Evolutionary conservation across 805 yeast genomes (phyloP), one percentile per base, ranked within the genome.

Genomic region (Kregervanrija delftensis): DNA sequence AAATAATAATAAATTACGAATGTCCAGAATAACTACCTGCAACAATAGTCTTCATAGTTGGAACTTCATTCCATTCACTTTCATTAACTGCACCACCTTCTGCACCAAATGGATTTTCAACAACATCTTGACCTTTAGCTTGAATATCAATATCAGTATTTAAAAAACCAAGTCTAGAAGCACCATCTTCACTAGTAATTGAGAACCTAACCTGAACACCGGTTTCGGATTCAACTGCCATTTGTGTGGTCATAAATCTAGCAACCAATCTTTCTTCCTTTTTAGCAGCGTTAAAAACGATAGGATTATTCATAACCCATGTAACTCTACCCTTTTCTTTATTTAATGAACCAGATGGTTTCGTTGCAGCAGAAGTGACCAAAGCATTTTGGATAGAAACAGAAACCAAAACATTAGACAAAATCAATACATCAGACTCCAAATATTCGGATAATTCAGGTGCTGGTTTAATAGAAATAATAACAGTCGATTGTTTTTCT

Each of bases 321-420:
- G 93, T 83, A 46, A 93, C 82, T 64, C 97, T 77, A 53, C 79
- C 83, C 58, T 79, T 81, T 42, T 89, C 97, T 57, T 79, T 83
- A 64, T 83, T 87, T 71, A 89, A 91, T 1, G 95, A 78, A 46
- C 97, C 98, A 45, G 85, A 81, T 5, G 99, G 99, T 60, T 86
- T 87, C 3, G 96, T 84, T 49, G 89, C 80, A 1, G 96, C 97
- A 15, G 82, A 72, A 1, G 80, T 67, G 3, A 83, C 74, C 13
- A 77, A 73, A 10, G 85, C 82, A 33, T 82, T 84, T 13, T 72
- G 68, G 43, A 83, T 68, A 3, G 84, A 73, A 5, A 81, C 86
- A 8, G 83, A 72, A 6, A 85, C 71, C 34, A 75, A 69, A 42
- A 84, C 64, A 53, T 83, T 79, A n/a, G 80, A 68, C 39, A 86